These are phyloP conservation scores for Cyberlindnera euphorbiae DNA, from an alignment of 805 yeast genomes.

Conservation along the genomic window DNA sequence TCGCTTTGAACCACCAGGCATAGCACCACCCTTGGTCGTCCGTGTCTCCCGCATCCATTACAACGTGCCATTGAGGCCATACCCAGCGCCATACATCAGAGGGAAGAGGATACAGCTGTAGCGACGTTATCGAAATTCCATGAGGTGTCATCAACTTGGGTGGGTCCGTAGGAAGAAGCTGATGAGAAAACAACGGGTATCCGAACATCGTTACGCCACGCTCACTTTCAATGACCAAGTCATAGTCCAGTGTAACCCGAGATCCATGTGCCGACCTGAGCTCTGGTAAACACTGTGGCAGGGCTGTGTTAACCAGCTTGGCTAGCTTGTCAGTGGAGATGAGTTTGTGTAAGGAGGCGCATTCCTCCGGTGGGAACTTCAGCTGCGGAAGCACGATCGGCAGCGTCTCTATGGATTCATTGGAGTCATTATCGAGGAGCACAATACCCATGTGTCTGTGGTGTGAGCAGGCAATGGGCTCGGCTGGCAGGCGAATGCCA, in stretches of 20 bases:
- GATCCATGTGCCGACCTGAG: neutral
- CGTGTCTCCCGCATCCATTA: constrained; percentile 56
- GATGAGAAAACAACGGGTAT: constrained; percentile 43
- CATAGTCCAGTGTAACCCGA: constrained; percentile 22
- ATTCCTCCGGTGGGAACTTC: constrained; percentile 7
- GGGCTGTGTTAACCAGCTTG: constrained; percentile 2
- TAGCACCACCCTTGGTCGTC: constrained; percentile 88
- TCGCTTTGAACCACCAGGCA: constrained; percentile 43
- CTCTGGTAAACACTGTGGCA: constrained; percentile 1
- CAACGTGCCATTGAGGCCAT: constrained; percentile 70
- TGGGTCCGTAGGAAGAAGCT: constrained; percentile 46
- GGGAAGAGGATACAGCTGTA: constrained; percentile 37
- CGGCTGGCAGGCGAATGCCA: too few relatives aligned
- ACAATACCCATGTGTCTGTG: too few relatives aligned
- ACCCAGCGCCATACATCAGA: constrained; percentile 61
- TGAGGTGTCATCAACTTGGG: constrained; percentile 23
- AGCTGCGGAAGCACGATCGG: constrained; percentile 1
- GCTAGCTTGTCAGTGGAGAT: constrained; percentile 1
- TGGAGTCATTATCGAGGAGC: too few relatives aligned
- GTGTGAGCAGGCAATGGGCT: too few relatives aligned
- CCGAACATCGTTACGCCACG: constrained; percentile 51
- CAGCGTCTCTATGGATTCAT: too few relatives aligned
- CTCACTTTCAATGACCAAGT: constrained; percentile 48
- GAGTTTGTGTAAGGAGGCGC: constrained; percentile 6
- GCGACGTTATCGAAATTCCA: constrained; percentile 21